Percentiles rank a stretch among this genome's conserved stretches.
Conservation (phyloP, 345 rosid genomes). For the Laguncularia racemosa region DNA sequence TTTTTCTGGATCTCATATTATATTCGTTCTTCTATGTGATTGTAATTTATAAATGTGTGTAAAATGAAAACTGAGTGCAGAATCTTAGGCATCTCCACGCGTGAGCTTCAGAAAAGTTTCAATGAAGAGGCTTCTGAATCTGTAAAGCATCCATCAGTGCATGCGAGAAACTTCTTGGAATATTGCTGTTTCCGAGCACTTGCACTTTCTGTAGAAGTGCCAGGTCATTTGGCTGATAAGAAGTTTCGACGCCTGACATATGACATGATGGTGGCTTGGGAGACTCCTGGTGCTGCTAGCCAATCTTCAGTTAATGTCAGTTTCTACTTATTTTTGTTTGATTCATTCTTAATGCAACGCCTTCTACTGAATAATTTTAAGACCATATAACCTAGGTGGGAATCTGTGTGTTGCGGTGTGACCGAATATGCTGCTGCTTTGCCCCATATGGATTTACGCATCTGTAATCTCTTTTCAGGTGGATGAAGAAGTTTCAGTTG, state of each 20-base stretch:
- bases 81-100: constrained; percentile 51
- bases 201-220: constrained; percentile 50
- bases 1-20: background rate
- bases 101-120: constrained; percentile 66
- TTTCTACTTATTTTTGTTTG: constrained; percentile 8
- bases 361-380: too few species aligned
- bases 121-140: constrained; percentile 72
- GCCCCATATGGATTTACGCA: background rate
- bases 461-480: constrained; percentile 25
- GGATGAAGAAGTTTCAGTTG: constrained; percentile 71
- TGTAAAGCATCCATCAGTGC: constrained; percentile 57
- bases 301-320: constrained; percentile 53
- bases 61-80: constrained; percentile 33
- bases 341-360: background rate
- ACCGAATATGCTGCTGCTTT: background rate
- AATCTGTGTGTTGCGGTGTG: background rate
- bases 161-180: constrained; percentile 88
- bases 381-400: background rate
- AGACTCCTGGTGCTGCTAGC: constrained; percentile 62
- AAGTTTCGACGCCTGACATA: constrained; percentile 74
- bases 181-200: constrained; percentile 89
- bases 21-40: too few species aligned
- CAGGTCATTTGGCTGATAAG: constrained; percentile 72
- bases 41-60: too few species aligned
- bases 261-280: constrained; percentile 99